A percentile compares a stretch with the other conserved stretches of the same genome.
These are phyloP conservation scores for Lyophyllum decastes DNA, from an alignment of 768 basidiomycete species.

Conservation along the genomic window DNA sequence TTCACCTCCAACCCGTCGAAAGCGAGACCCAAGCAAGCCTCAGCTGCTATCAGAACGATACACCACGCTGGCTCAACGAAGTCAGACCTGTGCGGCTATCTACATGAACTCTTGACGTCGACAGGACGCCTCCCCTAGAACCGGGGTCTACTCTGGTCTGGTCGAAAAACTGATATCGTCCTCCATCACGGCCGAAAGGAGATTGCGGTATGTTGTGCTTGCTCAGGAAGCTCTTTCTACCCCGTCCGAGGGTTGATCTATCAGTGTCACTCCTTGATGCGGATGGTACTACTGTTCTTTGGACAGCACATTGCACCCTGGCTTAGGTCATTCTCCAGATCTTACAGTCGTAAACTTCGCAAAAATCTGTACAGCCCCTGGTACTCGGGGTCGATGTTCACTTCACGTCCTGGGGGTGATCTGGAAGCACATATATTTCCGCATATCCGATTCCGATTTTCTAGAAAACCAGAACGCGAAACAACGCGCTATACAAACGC, in stretches of 20 bases:
- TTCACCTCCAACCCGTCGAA: too few relatives aligned
- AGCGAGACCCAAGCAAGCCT: too few relatives aligned
- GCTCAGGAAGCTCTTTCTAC: not conserved
- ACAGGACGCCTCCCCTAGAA: not conserved
- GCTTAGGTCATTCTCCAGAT: not conserved
- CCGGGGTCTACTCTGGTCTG: not conserved
- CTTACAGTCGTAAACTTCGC: not conserved
- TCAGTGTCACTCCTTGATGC: not conserved
- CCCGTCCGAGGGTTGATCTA: not conserved
- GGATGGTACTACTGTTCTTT: not conserved
- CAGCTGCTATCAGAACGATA: too few relatives aligned
- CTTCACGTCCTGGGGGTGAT: too few relatives aligned
- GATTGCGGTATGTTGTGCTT: not conserved
- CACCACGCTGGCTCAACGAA: too few relatives aligned
- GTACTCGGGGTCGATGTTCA: not conserved
- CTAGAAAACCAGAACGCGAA: too few relatives aligned
- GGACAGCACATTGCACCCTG: not conserved
- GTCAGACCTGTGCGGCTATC: too few relatives aligned
- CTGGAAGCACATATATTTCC: too few relatives aligned
- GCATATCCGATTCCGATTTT: too few relatives aligned
- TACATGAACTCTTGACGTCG: not conserved
- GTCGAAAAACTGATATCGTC: not conserved
- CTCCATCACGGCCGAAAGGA: not conserved
- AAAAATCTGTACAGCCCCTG: not conserved
- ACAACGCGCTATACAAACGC: too few relatives aligned